Base-by-base conservation (phyloP, 345 rosid species). In the Gossypium anomalum region DNA sequence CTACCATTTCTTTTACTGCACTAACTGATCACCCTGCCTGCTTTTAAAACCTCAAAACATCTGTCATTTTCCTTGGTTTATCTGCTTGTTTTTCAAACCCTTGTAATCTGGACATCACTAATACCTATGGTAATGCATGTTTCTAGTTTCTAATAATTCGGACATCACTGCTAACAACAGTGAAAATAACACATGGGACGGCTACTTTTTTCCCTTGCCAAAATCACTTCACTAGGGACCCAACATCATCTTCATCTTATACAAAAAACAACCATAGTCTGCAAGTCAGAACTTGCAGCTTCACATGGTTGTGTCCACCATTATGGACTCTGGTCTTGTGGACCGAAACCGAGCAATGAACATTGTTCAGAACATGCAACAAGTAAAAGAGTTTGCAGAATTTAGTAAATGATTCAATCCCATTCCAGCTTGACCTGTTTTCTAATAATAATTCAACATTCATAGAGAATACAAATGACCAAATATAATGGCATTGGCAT, bases 181-280 rank as follows among this genome's bases (percentile, higher is more conserved):
- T 67, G 70, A 67, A 45, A 45, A 4, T 22, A 51, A 67, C 71
- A 67, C 56, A 69, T 69, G 73, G 73, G 45, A 70, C 38, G 27
- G 48, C 60, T 41, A 64, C 51, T 25, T 43, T 41, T 64, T 41
- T n/a, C 11, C 69, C 51, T 41, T 29, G 61, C n/a, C 27, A 52
- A 52, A 52, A 27, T 52, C 73, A 43, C 73, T 29, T 17, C n/a
- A 29, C 60, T 27, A 29, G 47, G 73, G 59, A 17, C 73, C 73
- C 60, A 48, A 15, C 58, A 9, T 68, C 15, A 49, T 16, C 59
- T 51, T 69, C 60, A 69, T 51, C 73, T 69, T 27, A 44, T 17
- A 51, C 45, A 16, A 51, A 56, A 69, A 69, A 17, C 41, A 34
- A 52, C 60, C 47, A 51, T 49, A 25, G 25, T 17, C 60, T 27